These are phyloP conservation scores for Lunularia cruciata DNA, from an alignment of 225 moss, liverwort and hornwort genomes.

Conservation along the genomic window DNA sequence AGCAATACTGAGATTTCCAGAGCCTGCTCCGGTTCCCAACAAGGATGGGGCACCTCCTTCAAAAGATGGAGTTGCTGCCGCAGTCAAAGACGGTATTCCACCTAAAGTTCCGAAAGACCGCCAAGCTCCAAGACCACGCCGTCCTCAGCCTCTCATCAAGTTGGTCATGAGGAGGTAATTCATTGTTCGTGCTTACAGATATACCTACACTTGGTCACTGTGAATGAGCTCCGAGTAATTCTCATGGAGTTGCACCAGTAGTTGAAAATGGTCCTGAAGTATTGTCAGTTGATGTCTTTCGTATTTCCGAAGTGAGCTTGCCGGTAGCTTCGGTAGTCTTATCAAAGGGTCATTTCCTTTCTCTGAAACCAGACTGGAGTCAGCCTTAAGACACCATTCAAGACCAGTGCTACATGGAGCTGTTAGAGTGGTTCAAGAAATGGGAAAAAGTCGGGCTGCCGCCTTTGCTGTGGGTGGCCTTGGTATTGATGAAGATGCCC, in stretches of 20 bases:
- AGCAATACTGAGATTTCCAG: conserved; percentile 96
- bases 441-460: conserved; percentile 97
- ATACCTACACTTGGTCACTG: background rate
- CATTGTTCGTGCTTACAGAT: background rate
- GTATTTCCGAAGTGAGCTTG: background rate
- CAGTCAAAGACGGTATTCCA: conserved; percentile 88
- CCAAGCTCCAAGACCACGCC: conserved; percentile 78
- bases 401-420: conserved; percentile 97
- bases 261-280: background rate
- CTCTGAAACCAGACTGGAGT: conserved; percentile 59
- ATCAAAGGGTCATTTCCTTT: background rate
- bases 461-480: conserved; percentile 84
- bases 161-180: conserved; percentile 94
- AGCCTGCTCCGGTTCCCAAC: conserved; percentile 80
- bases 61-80: conserved; percentile 65
- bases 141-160: conserved; percentile 89
- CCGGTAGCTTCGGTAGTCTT: too few species aligned
- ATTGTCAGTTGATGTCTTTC: background rate
- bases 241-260: background rate
- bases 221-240: background rate
- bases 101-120: conserved; percentile 94
- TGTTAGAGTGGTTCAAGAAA: conserved; percentile 90
- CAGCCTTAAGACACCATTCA: conserved; percentile 78
- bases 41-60: conserved; percentile 67
- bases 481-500: conserved; percentile 79